A percentile compares a stretch with the other conserved stretches of the same genome.
Conservation (phyloP, 108 stramenopile genomes). For the Epipyxis sp. region DNA sequence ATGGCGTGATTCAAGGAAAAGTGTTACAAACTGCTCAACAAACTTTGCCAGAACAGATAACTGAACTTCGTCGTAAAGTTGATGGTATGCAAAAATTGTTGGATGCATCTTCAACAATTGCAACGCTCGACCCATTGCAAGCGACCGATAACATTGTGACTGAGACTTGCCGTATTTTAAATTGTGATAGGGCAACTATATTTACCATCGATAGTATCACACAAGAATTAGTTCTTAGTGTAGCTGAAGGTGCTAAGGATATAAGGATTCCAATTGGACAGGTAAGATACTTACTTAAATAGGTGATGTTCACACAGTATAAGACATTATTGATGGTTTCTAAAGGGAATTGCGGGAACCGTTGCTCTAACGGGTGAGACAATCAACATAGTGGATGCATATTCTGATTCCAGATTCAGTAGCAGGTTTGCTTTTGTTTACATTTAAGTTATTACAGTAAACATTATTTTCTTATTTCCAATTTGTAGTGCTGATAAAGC, state of each 20-base stretch:
- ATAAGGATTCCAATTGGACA: slow-evolving; percentile 48
- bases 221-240: slow-evolving; percentile 41
- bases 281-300: neutral
- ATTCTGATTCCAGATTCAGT: slow-evolving; percentile 48
- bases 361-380: slow-evolving; percentile 42
- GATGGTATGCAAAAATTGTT: slow-evolving; percentile 33
- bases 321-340: neutral
- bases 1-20: slow-evolving; percentile 44
- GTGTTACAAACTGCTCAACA: slow-evolving; percentile 12
- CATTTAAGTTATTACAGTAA: neutral
- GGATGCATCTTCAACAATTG: slow-evolving; percentile 41
- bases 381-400: slow-evolving; percentile 52
- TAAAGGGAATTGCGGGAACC: slow-evolving; percentile 49
- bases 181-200: slow-evolving; percentile 48
- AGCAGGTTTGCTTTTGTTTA: neutral
- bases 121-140: slow-evolving; percentile 45
- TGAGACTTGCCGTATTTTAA: slow-evolving; percentile 38
- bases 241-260: slow-evolving; percentile 44
- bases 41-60: slow-evolving; percentile 22
- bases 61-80: slow-evolving; percentile 27
- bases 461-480: neutral
- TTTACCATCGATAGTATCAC: slow-evolving; percentile 39
- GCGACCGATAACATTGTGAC: slow-evolving; percentile 39
- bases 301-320: neutral
- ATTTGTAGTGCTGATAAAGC: slow-evolving; percentile 44